These are phyloP conservation scores for Globisporangium okanoganense DNA, from an alignment of 352 stramenopile species.

Conservation along the genomic window DNA sequence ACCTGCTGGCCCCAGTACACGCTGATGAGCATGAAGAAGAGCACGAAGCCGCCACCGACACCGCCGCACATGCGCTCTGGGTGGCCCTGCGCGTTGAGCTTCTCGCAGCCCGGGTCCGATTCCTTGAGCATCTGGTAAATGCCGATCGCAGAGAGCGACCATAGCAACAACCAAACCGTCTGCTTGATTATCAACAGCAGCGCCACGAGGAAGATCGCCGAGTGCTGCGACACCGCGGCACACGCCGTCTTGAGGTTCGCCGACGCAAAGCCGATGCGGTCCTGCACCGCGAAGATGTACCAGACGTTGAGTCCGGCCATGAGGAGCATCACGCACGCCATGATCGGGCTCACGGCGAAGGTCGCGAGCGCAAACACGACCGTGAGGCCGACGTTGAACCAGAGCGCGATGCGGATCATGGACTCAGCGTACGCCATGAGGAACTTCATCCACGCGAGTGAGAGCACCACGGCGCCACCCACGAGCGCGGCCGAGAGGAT, in stretches of 20 bases:
- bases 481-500: constrained; percentile 48
- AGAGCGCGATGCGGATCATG: constrained; percentile 81
- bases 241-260: constrained; percentile 80
- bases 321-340: constrained; percentile 49
- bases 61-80: constrained; percentile 53
- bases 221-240: constrained; percentile 47
- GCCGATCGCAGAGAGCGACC: constrained; percentile 59
- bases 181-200: constrained; percentile 70
- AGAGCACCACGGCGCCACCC: constrained; percentile 46
- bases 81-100: constrained; percentile 24
- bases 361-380: constrained; percentile 58
- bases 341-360: constrained; percentile 61
- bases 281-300: constrained; percentile 77
- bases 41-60: constrained; percentile 40
- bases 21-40: constrained; percentile 83
- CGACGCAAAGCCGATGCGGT: constrained; percentile 78
- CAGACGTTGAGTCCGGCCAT: constrained; percentile 77
- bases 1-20: constrained; percentile 86
- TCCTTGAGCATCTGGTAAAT: constrained; percentile 75
- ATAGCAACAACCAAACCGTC: constrained; percentile 68
- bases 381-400: constrained; percentile 75
- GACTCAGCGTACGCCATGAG: constrained; percentile 68
- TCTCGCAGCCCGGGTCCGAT: constrained; percentile 54
- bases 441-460: constrained; percentile 71
- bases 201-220: constrained; percentile 59